Base-by-base conservation (phyloP, 176 grass and related monocot species). In the Poa pratensis region DNA sequence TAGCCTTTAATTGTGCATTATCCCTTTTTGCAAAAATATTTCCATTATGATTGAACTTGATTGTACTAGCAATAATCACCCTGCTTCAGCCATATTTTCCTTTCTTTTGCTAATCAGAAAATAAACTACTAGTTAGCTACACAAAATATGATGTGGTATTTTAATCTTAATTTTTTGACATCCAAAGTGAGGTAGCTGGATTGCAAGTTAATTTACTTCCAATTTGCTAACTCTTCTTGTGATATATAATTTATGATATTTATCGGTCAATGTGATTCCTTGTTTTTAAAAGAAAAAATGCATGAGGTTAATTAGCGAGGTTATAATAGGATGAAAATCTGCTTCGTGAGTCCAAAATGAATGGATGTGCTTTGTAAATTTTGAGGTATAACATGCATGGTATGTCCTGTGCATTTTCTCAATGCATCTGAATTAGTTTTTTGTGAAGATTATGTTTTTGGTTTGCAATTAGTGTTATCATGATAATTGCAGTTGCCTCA, bases 1-100 rank as follows among this genome's bases (percentile, higher is more conserved):
- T 57, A 19, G 8, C 77, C 75, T 65, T 58, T 48, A 48, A 48
- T 45, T 80, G 6, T 30, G 60, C 35, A 58, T 53, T 52, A 40
- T 51, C 50, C 10, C 69, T 64, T 89, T 75, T 5, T 42, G 39
- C 39, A 42, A 42, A 42, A 35, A 35, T 4, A 35, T 35, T 35
- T 45, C 70, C 24, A 58, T 53, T 53, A 51, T 52, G 42, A 7
- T 76, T 65, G 48, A 39, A 17, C 17, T 89, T 75, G 26, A 40
- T 52, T 48, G 67, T 5, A 19, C 27, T 9, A 23, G n/a, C n/a
- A 23, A 3, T 11, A 43, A 59, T 62, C 48, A 39, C 7, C 42
- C 80, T 62, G 14, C 62, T 71, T 27, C 5, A 50, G 16, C n/a
- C 40, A 61, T 17, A 39, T 5, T 64, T 62, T 50, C 6, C 7